Conservation (phyloP, 1,139 yeast species). For the Kurtzmaniella quercitrusa region DNA sequence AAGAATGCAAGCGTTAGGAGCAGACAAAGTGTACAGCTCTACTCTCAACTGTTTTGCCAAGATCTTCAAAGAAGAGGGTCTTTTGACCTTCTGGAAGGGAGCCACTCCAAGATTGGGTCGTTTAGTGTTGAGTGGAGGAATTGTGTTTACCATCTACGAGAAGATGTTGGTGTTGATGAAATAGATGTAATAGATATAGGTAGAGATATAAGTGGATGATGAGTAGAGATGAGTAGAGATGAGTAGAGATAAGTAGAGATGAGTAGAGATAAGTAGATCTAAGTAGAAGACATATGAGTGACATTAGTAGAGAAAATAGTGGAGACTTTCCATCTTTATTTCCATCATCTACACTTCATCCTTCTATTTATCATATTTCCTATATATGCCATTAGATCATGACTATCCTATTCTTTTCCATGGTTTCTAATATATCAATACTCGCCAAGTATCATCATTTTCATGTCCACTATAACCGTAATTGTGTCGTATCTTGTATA, state of each 20-base stretch:
- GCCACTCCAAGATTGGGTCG: conserved; percentile 96
- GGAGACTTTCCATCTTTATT: too few species aligned
- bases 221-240: too few species aligned
- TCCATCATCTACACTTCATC: background rate
- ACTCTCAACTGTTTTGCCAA: conserved; percentile 78
- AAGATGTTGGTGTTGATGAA: conserved; percentile 64
- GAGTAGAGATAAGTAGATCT: too few species aligned
- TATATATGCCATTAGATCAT: background rate
- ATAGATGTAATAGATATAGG: conserved; percentile 6
- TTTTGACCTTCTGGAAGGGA: conserved; percentile 93
- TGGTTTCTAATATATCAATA: background rate
- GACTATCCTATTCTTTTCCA: background rate
- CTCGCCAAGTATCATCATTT: background rate
- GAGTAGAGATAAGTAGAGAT: too few species aligned
- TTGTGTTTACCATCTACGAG: conserved; percentile 91
- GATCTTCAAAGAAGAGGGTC: conserved; percentile 85
- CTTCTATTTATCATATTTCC: background rate
- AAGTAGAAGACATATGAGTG: too few species aligned
- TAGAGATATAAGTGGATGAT: too few species aligned
- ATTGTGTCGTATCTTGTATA: too few species aligned
- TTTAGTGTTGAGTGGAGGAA: conserved; percentile 88
- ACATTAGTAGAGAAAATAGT: too few species aligned
- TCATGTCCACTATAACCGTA: background rate
- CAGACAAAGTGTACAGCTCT: conserved; percentile 63
- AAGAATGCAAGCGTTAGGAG: conserved; percentile 92